Conservation (phyloP, 805 yeast genomes). For the Candida ficus region DNA sequence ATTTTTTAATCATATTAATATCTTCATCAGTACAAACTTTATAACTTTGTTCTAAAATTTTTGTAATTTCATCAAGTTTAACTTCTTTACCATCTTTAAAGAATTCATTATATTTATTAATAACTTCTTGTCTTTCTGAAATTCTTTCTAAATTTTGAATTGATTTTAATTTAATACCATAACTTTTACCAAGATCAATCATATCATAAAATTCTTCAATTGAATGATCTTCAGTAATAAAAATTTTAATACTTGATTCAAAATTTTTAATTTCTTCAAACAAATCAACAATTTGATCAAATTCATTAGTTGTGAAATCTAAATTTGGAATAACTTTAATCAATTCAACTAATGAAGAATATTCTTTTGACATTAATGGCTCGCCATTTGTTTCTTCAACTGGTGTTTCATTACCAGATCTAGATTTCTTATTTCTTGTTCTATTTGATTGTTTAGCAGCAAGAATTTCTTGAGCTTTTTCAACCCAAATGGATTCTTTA, state of each 20-base stretch:
- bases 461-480: slow-evolving; percentile 48
- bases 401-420: too few species aligned
- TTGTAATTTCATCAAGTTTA: slow-evolving; percentile 18
- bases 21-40: slow-evolving; percentile 22
- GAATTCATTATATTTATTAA: slow-evolving; percentile 23
- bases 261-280: slow-evolving; percentile 47
- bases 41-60: slow-evolving; percentile 23
- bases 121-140: slow-evolving; percentile 36
- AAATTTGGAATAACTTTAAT: slow-evolving; percentile 43
- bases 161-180: slow-evolving; percentile 53
- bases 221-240: slow-evolving; percentile 29
- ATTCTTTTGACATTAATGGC: too few species aligned
- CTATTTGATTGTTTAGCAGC: slow-evolving; percentile 37
- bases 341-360: slow-evolving; percentile 21
- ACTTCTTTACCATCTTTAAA: slow-evolving; percentile 6
- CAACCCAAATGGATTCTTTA: slow-evolving; percentile 46
- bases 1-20: slow-evolving; percentile 8
- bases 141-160: slow-evolving; percentile 35
- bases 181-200: slow-evolving; percentile 52
- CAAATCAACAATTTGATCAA: slow-evolving; percentile 52
- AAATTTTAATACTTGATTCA: slow-evolving; percentile 39
- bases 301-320: slow-evolving; percentile 51
- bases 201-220: slow-evolving; percentile 46
- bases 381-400: too few species aligned
- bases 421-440: slow-evolving; percentile 19